These are phyloP conservation scores for Microthlaspi erraticum DNA, from an alignment of 345 rosid genomes.

Conservation along the genomic window DNA sequence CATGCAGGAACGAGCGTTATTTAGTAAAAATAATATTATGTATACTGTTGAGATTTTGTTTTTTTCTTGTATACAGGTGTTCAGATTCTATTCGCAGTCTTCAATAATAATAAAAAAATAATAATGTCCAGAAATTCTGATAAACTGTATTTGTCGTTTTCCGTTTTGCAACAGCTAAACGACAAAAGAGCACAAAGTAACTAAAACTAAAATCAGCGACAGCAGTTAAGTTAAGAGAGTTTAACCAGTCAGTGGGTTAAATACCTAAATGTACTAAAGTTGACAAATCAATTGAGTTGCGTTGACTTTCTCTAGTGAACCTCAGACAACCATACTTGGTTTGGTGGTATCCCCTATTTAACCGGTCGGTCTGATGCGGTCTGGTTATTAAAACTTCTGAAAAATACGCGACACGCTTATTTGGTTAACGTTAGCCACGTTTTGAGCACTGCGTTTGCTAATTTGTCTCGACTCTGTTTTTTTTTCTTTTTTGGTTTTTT, in stretches of 20 bases:
- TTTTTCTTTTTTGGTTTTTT: neutral
- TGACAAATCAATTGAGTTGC: neutral
- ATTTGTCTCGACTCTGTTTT: neutral
- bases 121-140: no score
- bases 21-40: neutral
- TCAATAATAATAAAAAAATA: no score
- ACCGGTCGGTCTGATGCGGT: neutral
- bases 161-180: no score
- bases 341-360: neutral
- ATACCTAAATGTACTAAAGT: no score
- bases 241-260: no score
- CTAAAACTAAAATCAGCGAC: no score
- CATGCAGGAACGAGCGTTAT: neutral
- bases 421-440: conserved; percentile 30
- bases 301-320: neutral
- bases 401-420: neutral
- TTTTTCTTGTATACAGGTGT: neutral
- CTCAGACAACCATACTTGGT: neutral
- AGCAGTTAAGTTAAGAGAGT: no score
- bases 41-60: neutral
- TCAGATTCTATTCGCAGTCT: no score
- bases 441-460: conserved; percentile 5
- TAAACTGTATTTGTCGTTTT: no score
- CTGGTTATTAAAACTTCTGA: neutral
- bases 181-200: no score